Evolutionary conservation across 257 asterid genomes (phyloP), one percentile per base, ranked within the genome.

Genomic region (Lavandula angustifolia): DNA sequence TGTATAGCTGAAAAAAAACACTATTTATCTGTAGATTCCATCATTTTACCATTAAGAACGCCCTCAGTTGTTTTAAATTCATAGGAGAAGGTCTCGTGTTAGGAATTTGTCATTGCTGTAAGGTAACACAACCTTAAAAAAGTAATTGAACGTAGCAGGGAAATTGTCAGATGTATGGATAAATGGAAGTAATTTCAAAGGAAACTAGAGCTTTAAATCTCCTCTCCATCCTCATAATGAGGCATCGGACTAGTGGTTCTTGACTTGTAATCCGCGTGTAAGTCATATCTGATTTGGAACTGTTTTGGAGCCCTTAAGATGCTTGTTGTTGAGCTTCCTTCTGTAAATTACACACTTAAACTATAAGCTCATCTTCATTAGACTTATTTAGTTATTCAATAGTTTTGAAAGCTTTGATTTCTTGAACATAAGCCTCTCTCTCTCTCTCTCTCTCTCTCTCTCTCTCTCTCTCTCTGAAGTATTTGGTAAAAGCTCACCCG

Each of bases 271-370:
- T 64, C 41, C 58, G 51, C 8, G 22, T 7, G 27, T 6, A 5
- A 5, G 38, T 48, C 37, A 29, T 41, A 64, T 48, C 51, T 41
- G 64, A 40, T 65, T 59, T 18, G 4, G 9, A 34, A 33, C 22
- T 38, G 27, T 43, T 57, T 41, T 8, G 66, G 44, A 52, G 60
- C 65, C 38, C 61, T 63, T 62, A 79, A 10, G 81, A 47, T 43
- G 75, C 64, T 6, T 64, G 76, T 32, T 68, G 35, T 60, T 76
- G 70, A 42, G 75, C 83, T 44, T 72, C 77, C 61, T 58, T 79
- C 88, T 79, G 85, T 34, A 70, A 68, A 77, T 59, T 7, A 62
- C 29, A 64, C 43, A 35, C 7, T 38, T 38, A n/a, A 14, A 57
- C 48, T 32, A 12, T 76, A 37, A 73, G 78, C 18, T 7, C 29